Base-by-base conservation (phyloP, 768 basidiomycete species). In the Hortiboletus campestris region DNA sequence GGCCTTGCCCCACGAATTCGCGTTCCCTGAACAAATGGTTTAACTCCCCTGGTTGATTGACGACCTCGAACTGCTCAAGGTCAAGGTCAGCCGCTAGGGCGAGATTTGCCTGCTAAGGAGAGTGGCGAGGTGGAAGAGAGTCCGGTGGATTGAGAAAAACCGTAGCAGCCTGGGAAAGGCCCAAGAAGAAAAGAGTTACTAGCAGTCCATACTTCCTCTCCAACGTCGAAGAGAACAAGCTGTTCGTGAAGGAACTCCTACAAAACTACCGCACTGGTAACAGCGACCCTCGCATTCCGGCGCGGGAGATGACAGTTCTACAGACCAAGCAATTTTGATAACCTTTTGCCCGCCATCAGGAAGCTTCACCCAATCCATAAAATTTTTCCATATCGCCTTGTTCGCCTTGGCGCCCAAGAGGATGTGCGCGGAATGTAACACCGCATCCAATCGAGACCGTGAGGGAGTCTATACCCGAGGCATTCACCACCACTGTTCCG, bases 61-160 rank as follows among this genome's bases (percentile, higher is more conserved):
- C 67, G 25, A 75, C 71, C 64, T 88, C 85, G 60, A 85, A 84
- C 19, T 71, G 71, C 62, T 90, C 89, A 7, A 90, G 78, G n/a
- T 85, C 84, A 11, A 91, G 79, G 67, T 91, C 87, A 50, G 80
- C 81, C 19, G 87, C 81, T 32, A 91, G 74, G 7, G 77, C 81
- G 36, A 81, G 77, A 61, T 79, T 83, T 41, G 85, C 85, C 47
- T 82, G 80, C 40, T 79, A 75, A 25, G 78, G 74, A 19, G 81
- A 78, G 25, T 84, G 70, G 19, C 60, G 70, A 6, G 79, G 62
- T 1, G 71, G 75, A 42, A 76, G 63, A 12, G 67, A 64, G 3
- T 74, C 58, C 8, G 67, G 58, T 40, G 88, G 84, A 52, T 77
- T 78, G 17, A 89, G 74, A 66, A 84, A 89, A 31, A 89, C 79